Base-by-base conservation (phyloP, 2,329 filamentous ascomycete species). In the Ascocoryne sarcoides region DNA sequence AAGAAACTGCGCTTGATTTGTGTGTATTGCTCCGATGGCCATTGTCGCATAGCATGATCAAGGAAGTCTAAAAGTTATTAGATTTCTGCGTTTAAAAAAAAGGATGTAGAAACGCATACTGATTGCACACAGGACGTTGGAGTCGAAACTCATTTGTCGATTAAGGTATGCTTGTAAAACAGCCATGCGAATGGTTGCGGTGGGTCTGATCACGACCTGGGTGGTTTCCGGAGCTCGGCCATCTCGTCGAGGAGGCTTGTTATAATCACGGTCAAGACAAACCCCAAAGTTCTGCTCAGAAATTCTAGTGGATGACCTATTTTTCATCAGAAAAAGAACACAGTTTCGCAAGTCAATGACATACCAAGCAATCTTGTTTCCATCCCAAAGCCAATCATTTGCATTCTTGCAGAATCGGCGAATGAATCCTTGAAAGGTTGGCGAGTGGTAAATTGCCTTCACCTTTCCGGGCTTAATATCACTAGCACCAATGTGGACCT, bases 1-100 rank as follows among this genome's bases (percentile, higher is more conserved):
- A 93, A 96, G 58, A 95, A 94, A 5, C 81, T 86, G 10, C 89
- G 78, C 61, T 87, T 90, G 61, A 95, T 83, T 0, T 77, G 63
- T 0, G 81, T 68, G 53, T 86, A 77, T 2, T 69, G 64, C 53
- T 77, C 65, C 0, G 80, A 81, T 0, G 92, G 87, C n/a, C 66
- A 71, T 60, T 94, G 79, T 4, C 92, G 84, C 40, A 98, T 69
- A 5, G 90, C 68, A 57, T 98, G 92, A 48, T 98, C 92, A 4
- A 95, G 68, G 56, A 95, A 95, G 58, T 84, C 71, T 75, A 26
- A 7, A 19, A 38, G 35, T 12, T 10, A 12, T 50, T 36, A 46
- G 31, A 12, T 15, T 17, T 33, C 36, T 33, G 10, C 20, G 23
- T 32, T 35, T 14, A 21, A 39, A 15, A 12, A 7, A 32, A 23